Conservation (phyloP, 192 early-diverging fungal genomes). For the Chytriomyces sp. region DNA sequence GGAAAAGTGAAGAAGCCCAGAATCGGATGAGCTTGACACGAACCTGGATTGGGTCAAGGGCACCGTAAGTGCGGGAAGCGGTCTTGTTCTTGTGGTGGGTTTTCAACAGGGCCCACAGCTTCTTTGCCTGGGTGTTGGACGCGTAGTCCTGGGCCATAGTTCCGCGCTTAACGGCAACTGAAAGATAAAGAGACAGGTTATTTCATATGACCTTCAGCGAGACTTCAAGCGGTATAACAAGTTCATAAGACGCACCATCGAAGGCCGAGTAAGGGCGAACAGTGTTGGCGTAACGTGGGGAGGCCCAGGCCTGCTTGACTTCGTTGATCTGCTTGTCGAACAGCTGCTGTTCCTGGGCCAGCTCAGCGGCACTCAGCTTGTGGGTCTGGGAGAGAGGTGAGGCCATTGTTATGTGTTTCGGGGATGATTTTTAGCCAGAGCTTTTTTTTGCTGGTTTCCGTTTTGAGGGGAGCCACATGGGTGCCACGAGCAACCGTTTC, state of each 20-base stretch:
- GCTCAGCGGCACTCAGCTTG: slow-evolving; percentile 3
- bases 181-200: background rate
- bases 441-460: background rate
- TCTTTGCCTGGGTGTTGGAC: slow-evolving; percentile 89
- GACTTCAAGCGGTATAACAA: background rate
- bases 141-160: slow-evolving; percentile 73
- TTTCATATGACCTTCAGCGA: background rate
- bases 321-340: slow-evolving; percentile 82
- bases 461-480: background rate
- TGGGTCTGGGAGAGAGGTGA: background rate
- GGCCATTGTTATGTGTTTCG: slow-evolving; percentile 15
- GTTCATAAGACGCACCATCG: slow-evolving; percentile 44
- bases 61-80: slow-evolving; percentile 91
- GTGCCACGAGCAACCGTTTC: background rate
- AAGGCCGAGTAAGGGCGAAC: slow-evolving; percentile 79
- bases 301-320: slow-evolving; percentile 89
- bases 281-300: slow-evolving; percentile 79
- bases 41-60: slow-evolving; percentile 82
- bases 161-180: slow-evolving; percentile 90
- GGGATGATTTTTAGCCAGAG: background rate
- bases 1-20: background rate
- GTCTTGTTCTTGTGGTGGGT: slow-evolving; percentile 77
- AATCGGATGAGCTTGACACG: too few species aligned
- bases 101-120: slow-evolving; percentile 85
- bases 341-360: slow-evolving; percentile 57